Evolutionary conservation across 495 filamentous ascomycete genomes (phyloP).

Genomic region (Hyaloscypha variabilis): DNA sequence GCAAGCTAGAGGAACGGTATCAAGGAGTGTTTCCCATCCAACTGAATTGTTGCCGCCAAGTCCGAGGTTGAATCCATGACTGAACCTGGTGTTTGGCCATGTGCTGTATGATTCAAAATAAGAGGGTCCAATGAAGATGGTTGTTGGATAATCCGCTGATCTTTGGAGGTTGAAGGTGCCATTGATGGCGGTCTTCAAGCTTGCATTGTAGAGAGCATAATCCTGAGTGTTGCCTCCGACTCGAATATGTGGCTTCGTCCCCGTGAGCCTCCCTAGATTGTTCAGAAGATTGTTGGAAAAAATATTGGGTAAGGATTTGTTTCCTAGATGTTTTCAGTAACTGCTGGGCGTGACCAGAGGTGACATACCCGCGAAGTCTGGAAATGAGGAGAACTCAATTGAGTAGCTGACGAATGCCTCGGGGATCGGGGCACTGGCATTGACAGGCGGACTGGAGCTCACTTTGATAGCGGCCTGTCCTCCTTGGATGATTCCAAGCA

Average conservation of each 20-base stretch:
- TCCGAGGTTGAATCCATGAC: slow-evolving; percentile 63
- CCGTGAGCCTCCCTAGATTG: slow-evolving; percentile 49
- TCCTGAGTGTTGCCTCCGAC: slow-evolving; percentile 68
- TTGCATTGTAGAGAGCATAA: slow-evolving; percentile 61
- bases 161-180: slow-evolving; percentile 52
- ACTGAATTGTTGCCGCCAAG: slow-evolving; percentile 55
- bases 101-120: slow-evolving; percentile 69
- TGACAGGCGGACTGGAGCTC: slow-evolving; percentile 22
- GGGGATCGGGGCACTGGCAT: slow-evolving; percentile 45
- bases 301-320: slow-evolving; percentile 51
- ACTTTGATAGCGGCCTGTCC: not conserved
- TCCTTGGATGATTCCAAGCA: not conserved
- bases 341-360: not conserved
- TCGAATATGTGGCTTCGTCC: slow-evolving; percentile 58
- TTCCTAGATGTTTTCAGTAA: slow-evolving; percentile 39
- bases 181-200: slow-evolving; percentile 52
- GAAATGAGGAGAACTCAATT: slow-evolving; percentile 64
- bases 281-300: slow-evolving; percentile 60
- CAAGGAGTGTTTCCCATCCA: slow-evolving; percentile 53
- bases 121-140: slow-evolving; percentile 60
- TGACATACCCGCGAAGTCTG: slow-evolving; percentile 59
- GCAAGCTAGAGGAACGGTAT: slow-evolving; percentile 61
- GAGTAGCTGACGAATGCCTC: slow-evolving; percentile 61
- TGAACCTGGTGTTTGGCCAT: slow-evolving; percentile 58
- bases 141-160: slow-evolving; percentile 63